Evolutionary conservation across 108 stramenopile species (phyloP).

Genomic region (Seminavis robusta): DNA sequence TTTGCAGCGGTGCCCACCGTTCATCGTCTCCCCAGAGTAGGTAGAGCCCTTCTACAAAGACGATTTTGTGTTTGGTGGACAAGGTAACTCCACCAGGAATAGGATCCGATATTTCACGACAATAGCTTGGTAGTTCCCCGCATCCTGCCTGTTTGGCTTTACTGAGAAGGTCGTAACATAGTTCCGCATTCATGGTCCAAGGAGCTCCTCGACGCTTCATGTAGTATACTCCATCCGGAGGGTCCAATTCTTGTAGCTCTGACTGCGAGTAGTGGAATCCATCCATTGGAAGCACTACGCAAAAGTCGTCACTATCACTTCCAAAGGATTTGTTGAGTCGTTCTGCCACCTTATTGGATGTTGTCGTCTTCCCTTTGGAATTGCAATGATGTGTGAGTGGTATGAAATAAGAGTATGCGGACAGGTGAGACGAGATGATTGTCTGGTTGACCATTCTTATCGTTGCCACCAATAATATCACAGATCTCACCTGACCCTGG

Average conservation of each 20-base stretch:
- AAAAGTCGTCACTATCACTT: constrained; percentile 3
- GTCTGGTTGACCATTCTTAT: no score
- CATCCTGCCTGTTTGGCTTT: constrained; percentile 22
- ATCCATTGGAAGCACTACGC: constrained; percentile 71
- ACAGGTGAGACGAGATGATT: no score
- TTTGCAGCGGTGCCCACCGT: constrained; percentile 41
- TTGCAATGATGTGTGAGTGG: no score
- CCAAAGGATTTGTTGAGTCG: constrained; percentile 14
- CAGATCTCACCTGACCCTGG: constrained; percentile 13
- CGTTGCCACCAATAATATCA: no score
- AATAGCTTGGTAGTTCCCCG: constrained; percentile 49
- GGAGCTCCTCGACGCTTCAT: constrained; percentile 52
- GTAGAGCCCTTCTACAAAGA: constrained; percentile 71
- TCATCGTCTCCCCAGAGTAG: constrained; percentile 35
- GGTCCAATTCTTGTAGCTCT: constrained; percentile 29
- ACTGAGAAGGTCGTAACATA: constrained; percentile 25
- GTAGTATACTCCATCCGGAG: constrained; percentile 23
- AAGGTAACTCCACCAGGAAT: constrained; percentile 38
- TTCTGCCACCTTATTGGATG: constrained; percentile 33
- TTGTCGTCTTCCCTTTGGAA: constrained; percentile 62
- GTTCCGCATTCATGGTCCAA: constrained; percentile 67
- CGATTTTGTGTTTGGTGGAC: constrained; percentile 31
- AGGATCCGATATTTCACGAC: constrained; percentile 52
- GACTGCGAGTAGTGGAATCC: constrained; percentile 62
- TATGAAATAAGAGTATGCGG: no score